Evolutionary conservation across 2,329 filamentous ascomycete species (phyloP).

Genomic region (Endoconidiophora polonica): DNA sequence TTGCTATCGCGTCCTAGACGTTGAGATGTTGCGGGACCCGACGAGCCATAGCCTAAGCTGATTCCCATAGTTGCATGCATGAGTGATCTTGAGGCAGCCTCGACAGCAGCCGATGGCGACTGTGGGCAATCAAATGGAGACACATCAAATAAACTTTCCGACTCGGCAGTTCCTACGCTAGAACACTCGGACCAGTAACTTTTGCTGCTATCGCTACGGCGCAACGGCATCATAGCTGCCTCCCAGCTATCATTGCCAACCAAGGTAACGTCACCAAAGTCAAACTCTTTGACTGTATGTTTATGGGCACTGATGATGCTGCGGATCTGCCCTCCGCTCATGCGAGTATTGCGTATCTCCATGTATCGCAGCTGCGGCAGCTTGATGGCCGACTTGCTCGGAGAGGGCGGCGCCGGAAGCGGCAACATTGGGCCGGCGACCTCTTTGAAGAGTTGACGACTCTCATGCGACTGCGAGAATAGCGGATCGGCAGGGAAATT

Average conservation of each 20-base stretch:
- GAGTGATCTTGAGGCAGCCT: constrained; percentile 35
- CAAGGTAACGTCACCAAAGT: constrained; percentile 61
- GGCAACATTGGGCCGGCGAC: constrained; percentile 49
- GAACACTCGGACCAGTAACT: constrained; percentile 24
- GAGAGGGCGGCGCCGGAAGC: constrained; percentile 20
- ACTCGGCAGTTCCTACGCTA: not conserved
- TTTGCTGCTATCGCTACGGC: constrained; percentile 20
- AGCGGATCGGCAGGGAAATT: constrained; percentile 43
- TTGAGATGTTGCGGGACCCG: too few relatives aligned
- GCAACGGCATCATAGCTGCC: constrained; percentile 60
- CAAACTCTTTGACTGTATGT: constrained; percentile 54
- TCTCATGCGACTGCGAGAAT: constrained; percentile 20
- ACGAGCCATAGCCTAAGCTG: constrained; percentile 18
- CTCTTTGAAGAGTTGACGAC: constrained; percentile 36
- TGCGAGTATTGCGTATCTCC: constrained; percentile 53
- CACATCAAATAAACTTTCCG: constrained; percentile 1
- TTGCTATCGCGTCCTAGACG: constrained; percentile 16
- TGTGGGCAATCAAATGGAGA: constrained; percentile 10
- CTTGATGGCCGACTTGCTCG: constrained; percentile 36
- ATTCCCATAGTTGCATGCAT: constrained; percentile 23
- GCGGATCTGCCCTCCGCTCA: constrained; percentile 55
- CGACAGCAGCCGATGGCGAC: constrained; percentile 34
- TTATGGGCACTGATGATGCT: constrained; percentile 52
- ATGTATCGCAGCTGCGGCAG: constrained; percentile 54
- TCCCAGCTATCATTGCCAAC: constrained; percentile 59